Evolutionary conservation across 2,329 filamentous ascomycete species (phyloP), one percentile per base, ranked within the genome.

Genomic region (Trichoderma sp.): DNA sequence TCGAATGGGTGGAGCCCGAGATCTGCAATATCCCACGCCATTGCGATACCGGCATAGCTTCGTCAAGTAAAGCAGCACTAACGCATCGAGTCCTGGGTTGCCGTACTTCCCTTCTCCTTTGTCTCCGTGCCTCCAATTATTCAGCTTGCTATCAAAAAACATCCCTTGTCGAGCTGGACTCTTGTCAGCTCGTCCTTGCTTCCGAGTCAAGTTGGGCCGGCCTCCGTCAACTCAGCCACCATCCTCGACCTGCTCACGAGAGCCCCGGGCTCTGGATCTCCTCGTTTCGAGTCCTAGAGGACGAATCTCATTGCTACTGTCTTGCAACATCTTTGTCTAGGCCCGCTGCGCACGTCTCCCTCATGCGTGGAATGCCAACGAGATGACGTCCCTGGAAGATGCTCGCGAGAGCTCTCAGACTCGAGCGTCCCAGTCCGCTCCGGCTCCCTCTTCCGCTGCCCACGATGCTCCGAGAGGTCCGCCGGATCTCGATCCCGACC

Each of bases 371-470:
- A 36, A 50, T 17, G 20, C 26, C 43, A 73, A 71, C 80, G 79
- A 79, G 72, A 81, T 81, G 79, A 78, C 75, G 73, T 75, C 77
- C 64, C 75, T 77, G 67, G 77, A 80, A 74, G 75, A 77, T 73
- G 72, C 75, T 75, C 76, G 75, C 73, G 74, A 77, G 68, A 76
- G 75, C 76, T 77, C 76, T 72, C 76, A 78, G 69, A 72, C 74
- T 68, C 77, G 74, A 78, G 76, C 77, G 77, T 61, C 57, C 34
- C 55, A 50, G n/a, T n/a, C 66, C 28, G n/a, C 55, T 50, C 43
- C 17, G 3, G 55, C 36, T 28, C 34, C 66, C 74, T 13, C 65
- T 43, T 68, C 75, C 34, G 70, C 75, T 74, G 74, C 71, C 8
- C 72, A 76, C 69, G 74, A 80, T 74, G 67, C 72, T 53, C 71